A percentile compares a stretch with the other conserved stretches of the same genome.
phyloP scores from a whole-genome alignment of 352 stramenopile genomes.

The Pythium pyrilobum region DNA sequence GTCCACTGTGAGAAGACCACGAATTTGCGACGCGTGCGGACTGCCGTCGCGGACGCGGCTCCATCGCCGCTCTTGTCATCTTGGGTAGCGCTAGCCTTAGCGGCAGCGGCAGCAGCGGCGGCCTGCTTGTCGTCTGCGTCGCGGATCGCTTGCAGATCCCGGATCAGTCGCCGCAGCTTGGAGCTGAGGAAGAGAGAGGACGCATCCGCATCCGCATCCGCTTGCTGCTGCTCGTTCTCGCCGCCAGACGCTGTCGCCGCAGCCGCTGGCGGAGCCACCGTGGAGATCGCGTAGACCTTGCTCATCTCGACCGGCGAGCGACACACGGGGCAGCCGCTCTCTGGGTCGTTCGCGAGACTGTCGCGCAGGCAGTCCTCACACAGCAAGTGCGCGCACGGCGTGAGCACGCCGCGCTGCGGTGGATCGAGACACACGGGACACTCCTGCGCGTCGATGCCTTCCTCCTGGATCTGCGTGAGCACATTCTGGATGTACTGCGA shows the following conservation, averaged over 20 bases:
- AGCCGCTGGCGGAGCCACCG: not conserved
- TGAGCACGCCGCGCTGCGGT: slow-evolving; percentile 66
- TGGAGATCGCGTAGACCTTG: slow-evolving; percentile 47
- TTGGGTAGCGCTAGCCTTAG: not conserved
- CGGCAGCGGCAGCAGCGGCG: not conserved
- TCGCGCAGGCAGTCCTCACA: slow-evolving; percentile 72
- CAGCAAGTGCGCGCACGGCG: slow-evolving; percentile 80
- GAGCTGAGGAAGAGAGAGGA: slow-evolving; percentile 47
- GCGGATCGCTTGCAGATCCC: slow-evolving; percentile 58
- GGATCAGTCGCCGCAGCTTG: slow-evolving; percentile 64
- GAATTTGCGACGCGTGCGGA: slow-evolving; percentile 73
- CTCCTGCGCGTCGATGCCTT: slow-evolving; percentile 70
- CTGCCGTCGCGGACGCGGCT: not conserved
- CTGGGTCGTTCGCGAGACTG: slow-evolving; percentile 49
- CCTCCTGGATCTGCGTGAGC: slow-evolving; percentile 72
- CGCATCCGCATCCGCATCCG: slow-evolving; percentile 5
- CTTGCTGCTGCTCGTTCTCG: not conserved
- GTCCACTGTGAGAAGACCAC: slow-evolving; percentile 91
- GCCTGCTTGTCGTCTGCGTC: slow-evolving; percentile 31
- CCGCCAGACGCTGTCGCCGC: not conserved
- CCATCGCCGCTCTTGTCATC: too few species aligned
- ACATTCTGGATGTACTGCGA: slow-evolving; percentile 60
- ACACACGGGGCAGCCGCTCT: slow-evolving; percentile 74
- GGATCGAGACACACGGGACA: slow-evolving; percentile 84
- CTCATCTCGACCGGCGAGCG: slow-evolving; percentile 49